These are phyloP conservation scores for Juglanconis oblonga DNA, from an alignment of 2,329 filamentous ascomycete species.

Conservation along the genomic window DNA sequence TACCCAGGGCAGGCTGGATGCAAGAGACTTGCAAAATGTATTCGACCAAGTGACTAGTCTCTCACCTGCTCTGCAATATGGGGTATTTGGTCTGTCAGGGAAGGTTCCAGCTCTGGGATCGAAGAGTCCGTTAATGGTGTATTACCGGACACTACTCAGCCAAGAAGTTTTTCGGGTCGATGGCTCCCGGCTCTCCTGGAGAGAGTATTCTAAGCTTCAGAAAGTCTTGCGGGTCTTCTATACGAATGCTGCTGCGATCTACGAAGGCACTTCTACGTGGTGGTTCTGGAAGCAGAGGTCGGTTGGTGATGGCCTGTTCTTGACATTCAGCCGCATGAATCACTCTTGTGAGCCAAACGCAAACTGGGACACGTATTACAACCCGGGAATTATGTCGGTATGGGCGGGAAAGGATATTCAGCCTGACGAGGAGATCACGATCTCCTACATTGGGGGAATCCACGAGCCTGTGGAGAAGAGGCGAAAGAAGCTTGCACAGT, in stretches of 20 bases:
- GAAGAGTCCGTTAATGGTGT: not conserved
- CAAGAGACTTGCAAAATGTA: not conserved
- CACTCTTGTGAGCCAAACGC: constrained; percentile 7
- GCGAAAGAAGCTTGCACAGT: not conserved
- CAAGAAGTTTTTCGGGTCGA: not conserved
- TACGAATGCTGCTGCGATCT: constrained; percentile 2
- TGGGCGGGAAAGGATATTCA: not conserved
- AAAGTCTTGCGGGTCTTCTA: constrained; percentile 2
- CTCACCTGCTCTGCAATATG: not conserved
- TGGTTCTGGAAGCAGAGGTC: not conserved
- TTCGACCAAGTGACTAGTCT: not conserved
- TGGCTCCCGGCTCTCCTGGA: constrained; percentile 3
- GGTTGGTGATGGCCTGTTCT: constrained; percentile 1
- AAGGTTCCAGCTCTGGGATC: not conserved
- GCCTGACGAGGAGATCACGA: constrained; percentile 1
- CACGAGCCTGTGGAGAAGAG: not conserved
- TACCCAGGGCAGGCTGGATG: not conserved
- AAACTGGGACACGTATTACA: not conserved
- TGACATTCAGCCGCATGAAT: constrained; percentile 6
- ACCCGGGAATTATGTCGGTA: not conserved
- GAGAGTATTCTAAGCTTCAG: not conserved
- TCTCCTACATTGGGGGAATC: not conserved
- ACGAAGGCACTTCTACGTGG: not conserved
- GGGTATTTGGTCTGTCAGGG: not conserved
- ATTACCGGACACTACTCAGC: not conserved